Conservation (phyloP, 2,329 filamentous ascomycete species). For the Pestalotiopsis sp. region DNA sequence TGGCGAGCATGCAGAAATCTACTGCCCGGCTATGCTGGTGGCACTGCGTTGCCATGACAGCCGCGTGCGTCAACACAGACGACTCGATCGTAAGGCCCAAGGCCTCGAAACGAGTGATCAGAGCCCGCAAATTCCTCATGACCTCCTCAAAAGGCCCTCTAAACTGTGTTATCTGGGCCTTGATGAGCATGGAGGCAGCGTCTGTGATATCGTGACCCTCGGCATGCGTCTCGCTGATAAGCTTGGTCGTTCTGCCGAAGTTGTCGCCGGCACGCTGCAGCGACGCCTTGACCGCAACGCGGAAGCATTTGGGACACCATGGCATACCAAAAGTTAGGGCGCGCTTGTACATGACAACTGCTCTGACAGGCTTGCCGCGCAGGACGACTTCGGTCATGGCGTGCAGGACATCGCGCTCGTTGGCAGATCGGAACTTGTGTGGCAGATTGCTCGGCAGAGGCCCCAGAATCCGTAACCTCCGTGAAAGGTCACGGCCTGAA, state of each 20-base stretch:
- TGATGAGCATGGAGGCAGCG: conserved; percentile 33
- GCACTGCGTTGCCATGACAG: conserved; percentile 24
- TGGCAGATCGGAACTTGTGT: conserved; percentile 27
- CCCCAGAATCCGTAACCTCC: conserved; percentile 28
- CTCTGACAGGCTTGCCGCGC: conserved; percentile 32
- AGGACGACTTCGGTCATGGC: conserved; percentile 45
- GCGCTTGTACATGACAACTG: conserved; percentile 41
- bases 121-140: conserved; percentile 27
- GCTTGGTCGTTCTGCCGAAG: conserved; percentile 35
- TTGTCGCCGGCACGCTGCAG: conserved; percentile 34
- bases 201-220: conserved; percentile 44
- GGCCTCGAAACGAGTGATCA: conserved; percentile 28
- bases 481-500: conserved; percentile 18
- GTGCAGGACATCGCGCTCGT: conserved; percentile 35
- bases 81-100: conserved; percentile 26
- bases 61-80: conserved; percentile 29
- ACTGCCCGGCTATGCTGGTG: conserved; percentile 26
- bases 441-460: conserved; percentile 25
- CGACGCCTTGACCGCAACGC: conserved; percentile 49
- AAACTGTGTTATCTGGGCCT: conserved; percentile 25
- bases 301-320: conserved; percentile 44
- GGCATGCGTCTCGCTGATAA: conserved; percentile 43
- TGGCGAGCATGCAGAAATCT: conserved; percentile 29
- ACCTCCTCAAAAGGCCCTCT: conserved; percentile 23
- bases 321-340: conserved; percentile 37